Evolutionary conservation across 2,329 filamentous ascomycete species (phyloP), one percentile per base, ranked within the genome.

Genomic region (Verticillium longisporum): DNA sequence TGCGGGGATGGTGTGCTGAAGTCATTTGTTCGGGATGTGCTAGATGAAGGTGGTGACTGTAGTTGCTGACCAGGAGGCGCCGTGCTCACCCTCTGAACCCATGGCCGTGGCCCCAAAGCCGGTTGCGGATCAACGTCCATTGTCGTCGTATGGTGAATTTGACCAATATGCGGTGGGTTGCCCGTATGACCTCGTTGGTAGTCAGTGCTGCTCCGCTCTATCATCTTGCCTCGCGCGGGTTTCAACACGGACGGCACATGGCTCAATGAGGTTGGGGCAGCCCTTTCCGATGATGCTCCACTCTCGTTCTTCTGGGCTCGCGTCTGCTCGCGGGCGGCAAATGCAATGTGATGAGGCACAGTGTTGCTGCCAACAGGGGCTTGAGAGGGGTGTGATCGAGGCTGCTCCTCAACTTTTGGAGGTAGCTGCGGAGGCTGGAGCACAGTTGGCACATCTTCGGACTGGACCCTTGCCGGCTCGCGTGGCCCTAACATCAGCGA

Each of bases 161-260:
- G 45, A 9, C 26, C 58, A 15, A 36, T 7, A 10, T 15, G n/a
- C 3, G 33, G 37, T 32, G 6, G 56, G 0, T 15, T 31, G 36
- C 33, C 21, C n/a, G n/a, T 18, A 11, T 18, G 14, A 31, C 26
- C 13, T 10, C 54, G 26, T 55, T 31, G 54, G 13, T 3, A 34
- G 21, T 26, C 41, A 21, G 57, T 56, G 5, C 38, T 1, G 13
- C 56, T 21, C 50, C 41, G 45, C 6, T 32, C 59, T 10, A 45
- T 58, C 1, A 41, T 60, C 13, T 61, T 68, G 0, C 67, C 70
- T 7, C 66, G 66, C 2, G 68, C 71, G 14, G 72, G 69, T 54
- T 70, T 68, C 9, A 74, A 64, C 15, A 72, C 67, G 0, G 72
- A 71, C 0, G 70, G 72, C 1, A 70, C 61, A 36, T 70, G 67